Base-by-base conservation (phyloP, 495 filamentous ascomycete species). In the Tuber aestivum region DNA sequence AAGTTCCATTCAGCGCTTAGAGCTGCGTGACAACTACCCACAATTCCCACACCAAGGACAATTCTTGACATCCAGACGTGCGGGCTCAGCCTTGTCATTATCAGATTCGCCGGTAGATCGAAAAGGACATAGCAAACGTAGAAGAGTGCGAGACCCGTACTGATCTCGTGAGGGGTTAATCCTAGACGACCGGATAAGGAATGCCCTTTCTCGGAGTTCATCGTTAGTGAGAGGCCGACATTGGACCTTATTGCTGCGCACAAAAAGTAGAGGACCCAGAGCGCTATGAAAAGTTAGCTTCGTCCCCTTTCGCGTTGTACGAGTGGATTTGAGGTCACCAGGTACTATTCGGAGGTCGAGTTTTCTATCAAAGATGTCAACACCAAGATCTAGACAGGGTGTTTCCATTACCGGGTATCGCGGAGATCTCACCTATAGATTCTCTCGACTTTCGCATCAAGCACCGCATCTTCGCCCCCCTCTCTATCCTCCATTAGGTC, bases 1-100 rank as follows among this genome's bases (percentile, higher is more conserved):
- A 95, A 89, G 83, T 92, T 94, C 92, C 93, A 94, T 44, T 91
- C 92, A 70, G 89, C 88, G 82, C 89, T 89, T 83, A 96, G 92
- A 12, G 91, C 92, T 4, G 93, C 87, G 85, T 96, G 92, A 78
- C 93, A 95, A 71, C 88, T 87, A 1, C 94, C 94, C 70, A 95
- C 91, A 61, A 97, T 84, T 10, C 94, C 93, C 23, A 96, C 94
- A 50, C 92, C 92, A 70, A 95, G 87, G 68, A 97, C 94, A 81
- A 97, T 97, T 72, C 94, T 88, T 74, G 92, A 92, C 93, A 97
- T 95, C 93, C 94, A 97, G 8, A 94, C 89, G 72, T 93, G 91
- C 2, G 94, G 94, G 76, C 92, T 92, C 5, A 97, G 85, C 61
- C 87, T 89, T 71, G 91, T 93, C 94, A 97, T 97, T 81, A 95